Evolutionary conservation across 495 filamentous ascomycete genomes (phyloP), one percentile per base, ranked within the genome.

Genomic region (Xeromyces bisporus): DNA sequence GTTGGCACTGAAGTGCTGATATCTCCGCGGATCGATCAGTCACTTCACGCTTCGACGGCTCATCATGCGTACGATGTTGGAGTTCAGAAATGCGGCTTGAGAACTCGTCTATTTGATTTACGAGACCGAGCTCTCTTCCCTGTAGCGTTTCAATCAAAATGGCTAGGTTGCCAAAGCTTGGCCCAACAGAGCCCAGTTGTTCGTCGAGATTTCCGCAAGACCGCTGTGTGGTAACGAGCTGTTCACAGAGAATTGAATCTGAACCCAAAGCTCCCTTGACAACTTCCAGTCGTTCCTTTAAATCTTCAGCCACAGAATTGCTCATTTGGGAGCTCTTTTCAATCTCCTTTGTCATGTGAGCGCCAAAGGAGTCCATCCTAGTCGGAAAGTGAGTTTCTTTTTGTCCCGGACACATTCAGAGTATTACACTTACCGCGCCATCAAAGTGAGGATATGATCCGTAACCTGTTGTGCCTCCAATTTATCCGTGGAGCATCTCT

Each of bases 341-440:
- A 1, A 49, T 20, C 16, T 35, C 32, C 0, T 29, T 31, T 11
- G 37, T 13, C 10, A 59, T 34, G 4, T 41, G 40, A 1, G 16
- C 20, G 18, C 39, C 32, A 3, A 53, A 13, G 0, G 27, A 32
- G 9, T 44, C 38, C 10, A 56, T 39, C 5, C 51, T 53, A 17
- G 10, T 8, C 2, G 2, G 18, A 24, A 13, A 32, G 24, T 16
- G 32, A 5, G 0, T 2, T 14, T 10, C 7, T 20, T 26, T 29
- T 15, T 9, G 16, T 28, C n/a, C 6, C 26, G 16, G n/a, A n/a
- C n/a, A n/a, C n/a, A n/a, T n/a, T n/a, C n/a, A n/a, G n/a, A n/a
- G n/a, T n/a, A 14, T n/a, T 7, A 13, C 4, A 36, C 47, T 45
- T 37, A 58, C 55, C 39, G 42, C 14, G 42, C 32, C 26, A 32